Base-by-base conservation (phyloP, 345 rosid species). In the Brassica nigra region DNA sequence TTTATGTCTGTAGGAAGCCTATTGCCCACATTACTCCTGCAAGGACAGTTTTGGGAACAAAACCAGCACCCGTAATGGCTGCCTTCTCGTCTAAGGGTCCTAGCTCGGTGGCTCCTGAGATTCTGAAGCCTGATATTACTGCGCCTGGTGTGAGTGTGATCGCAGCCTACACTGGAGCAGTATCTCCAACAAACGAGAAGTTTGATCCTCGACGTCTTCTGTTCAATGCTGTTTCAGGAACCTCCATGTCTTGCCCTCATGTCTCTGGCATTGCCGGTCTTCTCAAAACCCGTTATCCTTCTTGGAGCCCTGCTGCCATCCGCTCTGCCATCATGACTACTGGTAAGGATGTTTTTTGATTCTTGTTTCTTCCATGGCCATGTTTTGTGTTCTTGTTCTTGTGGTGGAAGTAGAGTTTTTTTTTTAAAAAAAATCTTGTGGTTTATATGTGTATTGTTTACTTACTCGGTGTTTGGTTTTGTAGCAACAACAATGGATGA, bases 221-320 rank as follows among this genome's bases (percentile, higher is more conserved):
- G 54, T 93, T 72, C 78, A 87, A 86, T 78, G 83, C 85, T 2
- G 36, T 69, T 14, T 90, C 97, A 0, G 98, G 98, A 71, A 93
- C 98, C 31, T 91, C 97, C 6, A 93, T 91, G 98, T 91, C 97
- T 2, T 90, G 97, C 79, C 97, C 97, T 79, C 98, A 91, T 80
- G 78, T 93, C 75, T 84, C 98, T 2, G 97, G 97, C 27, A 75
- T 90, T 62, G 94, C 74, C 2, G 95, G 97, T 9, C 95, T 93
- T 73, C 90, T 93, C 37, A 89, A 87, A 81, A 85, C 88, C 63
- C 87, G 90, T 27, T 77, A 91, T 75, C 95, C 97, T 23, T 73
- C 79, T 29, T 93, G 98, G 98, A 89, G 88, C 80, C 95, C 95
- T 30, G 90, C 97, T 2, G 97, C 95, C 30, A 90, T 93, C 73